phyloP scores from a whole-genome alignment of 345 rosid species.

The Gossypium raimondii region DNA sequence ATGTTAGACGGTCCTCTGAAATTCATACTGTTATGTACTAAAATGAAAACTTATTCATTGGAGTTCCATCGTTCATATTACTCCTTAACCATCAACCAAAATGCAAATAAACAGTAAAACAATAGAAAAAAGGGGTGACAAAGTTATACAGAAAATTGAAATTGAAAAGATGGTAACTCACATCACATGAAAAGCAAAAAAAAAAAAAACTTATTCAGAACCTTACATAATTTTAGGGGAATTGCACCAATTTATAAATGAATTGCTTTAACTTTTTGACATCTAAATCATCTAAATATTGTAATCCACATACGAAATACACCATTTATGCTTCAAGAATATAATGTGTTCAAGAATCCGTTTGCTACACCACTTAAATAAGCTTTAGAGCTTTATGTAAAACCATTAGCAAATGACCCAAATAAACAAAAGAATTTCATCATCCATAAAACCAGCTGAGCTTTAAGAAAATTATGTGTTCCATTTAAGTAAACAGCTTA shows the following conservation, averaged over 20 bases:
- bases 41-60: neutral
- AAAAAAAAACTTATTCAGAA: neutral
- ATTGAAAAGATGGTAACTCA: constrained; percentile 1
- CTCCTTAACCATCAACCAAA: neutral
- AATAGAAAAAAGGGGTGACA: neutral
- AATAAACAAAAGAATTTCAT: neutral
- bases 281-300: neutral
- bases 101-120: neutral
- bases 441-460: neutral
- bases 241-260: neutral
- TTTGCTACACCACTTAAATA: neutral
- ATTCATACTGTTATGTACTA: neutral
- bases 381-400: neutral
- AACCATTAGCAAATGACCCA: neutral
- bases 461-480: neutral
- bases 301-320: neutral
- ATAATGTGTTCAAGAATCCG: neutral
- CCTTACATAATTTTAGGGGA: neutral
- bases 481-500: neutral
- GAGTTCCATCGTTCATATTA: neutral
- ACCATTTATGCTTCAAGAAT: neutral
- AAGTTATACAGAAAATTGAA: neutral
- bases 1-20: neutral
- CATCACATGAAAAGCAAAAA: neutral
- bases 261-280: neutral